Base-by-base conservation (phyloP, 129 eudicot species). In the Logfia minima region DNA sequence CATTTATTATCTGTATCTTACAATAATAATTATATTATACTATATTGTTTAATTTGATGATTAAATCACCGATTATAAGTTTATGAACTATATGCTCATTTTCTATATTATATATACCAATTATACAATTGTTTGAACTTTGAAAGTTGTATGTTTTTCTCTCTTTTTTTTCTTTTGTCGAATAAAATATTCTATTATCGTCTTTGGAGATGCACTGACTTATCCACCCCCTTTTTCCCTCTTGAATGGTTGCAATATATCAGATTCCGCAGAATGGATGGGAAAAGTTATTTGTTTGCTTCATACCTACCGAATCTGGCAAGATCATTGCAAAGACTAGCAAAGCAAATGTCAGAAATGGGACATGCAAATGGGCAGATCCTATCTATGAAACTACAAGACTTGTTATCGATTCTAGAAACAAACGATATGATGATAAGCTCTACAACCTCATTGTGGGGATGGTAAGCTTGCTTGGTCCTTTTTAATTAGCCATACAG, bases 351-450 rank as follows among this genome's bases (percentile, higher is more conserved):
- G 99, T 95, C 55, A 89, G 99, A 86, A 95, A 91, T 67, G 99
- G 99, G 62, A 48, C 92, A 13, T 95, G 99, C 85, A 95, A 95
- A 91, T 95, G 99, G 99, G 89, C 85, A 14, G 99, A 95, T 88
- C 99, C 99, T 77, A 91, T 95, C 59, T 95, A 95, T 72, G 99
- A 95, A 85, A 91, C 96, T 48, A 91, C 99, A 68, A 86, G 97
- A 82, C 99, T 95, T 86, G 91, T 95, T 24, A 88, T 82, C 72
- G 96, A 95, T 84, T 58, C 90, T 64, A 91, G 85, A 85, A 95
- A 81, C 79, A 95, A 85, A 76, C 87, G 83, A 61, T 91, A 62
- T 41, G 96, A 95, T 76, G 99, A 95, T 80, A 95, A 95, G 83
- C 79, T 91, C 23, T 95, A 91, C 87, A 91, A 88, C 83, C 86